Conservation (phyloP, 2,329 filamentous ascomycete species). For the Epichloe glyceriae region DNA sequence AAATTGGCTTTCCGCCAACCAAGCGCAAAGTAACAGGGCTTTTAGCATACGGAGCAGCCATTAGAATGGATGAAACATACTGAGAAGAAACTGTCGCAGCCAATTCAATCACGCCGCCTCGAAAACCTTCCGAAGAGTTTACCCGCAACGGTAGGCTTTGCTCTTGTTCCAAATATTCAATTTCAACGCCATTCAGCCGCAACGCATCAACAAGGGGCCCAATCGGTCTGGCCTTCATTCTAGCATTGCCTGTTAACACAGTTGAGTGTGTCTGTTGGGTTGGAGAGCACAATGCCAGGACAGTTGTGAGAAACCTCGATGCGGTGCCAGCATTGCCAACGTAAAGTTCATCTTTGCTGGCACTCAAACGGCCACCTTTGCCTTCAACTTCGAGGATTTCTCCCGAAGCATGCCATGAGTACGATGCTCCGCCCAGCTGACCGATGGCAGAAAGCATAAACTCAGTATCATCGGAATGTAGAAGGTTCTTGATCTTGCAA, state of each 20-base stretch:
- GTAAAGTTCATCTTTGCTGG: conserved; percentile 67
- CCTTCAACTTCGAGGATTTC: conserved; percentile 80
- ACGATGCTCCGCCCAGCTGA: conserved; percentile 73
- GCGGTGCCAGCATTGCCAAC: conserved; percentile 95
- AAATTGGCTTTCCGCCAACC: conserved; percentile 94
- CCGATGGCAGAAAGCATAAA: conserved; percentile 92
- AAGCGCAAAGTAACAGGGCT: conserved; percentile 80
- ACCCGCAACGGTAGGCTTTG: conserved; percentile 77
- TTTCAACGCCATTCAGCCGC: conserved; percentile 69
- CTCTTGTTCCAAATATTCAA: conserved; percentile 75
- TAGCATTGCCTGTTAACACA: conserved; percentile 79
- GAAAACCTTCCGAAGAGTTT: conserved; percentile 68
- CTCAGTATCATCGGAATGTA: conserved; percentile 94
- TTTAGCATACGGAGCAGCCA: conserved; percentile 96
- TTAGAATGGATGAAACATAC: conserved; percentile 91
- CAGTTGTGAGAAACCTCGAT: conserved; percentile 86
- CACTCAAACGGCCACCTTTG: conserved; percentile 73
- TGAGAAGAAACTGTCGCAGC: conserved; percentile 97
- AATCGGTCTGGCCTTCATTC: conserved; percentile 94
- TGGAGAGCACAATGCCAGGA: conserved; percentile 69
- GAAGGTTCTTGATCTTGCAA: conserved; percentile 79
- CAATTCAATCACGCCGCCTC: conserved; percentile 78
- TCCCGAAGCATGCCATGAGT: conserved; percentile 90
- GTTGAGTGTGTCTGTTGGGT: conserved; percentile 49
- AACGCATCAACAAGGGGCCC: conserved; percentile 86